Evolutionary conservation across 129 eudicot genomes (phyloP).

Genomic region (Flaveria brownii): DNA sequence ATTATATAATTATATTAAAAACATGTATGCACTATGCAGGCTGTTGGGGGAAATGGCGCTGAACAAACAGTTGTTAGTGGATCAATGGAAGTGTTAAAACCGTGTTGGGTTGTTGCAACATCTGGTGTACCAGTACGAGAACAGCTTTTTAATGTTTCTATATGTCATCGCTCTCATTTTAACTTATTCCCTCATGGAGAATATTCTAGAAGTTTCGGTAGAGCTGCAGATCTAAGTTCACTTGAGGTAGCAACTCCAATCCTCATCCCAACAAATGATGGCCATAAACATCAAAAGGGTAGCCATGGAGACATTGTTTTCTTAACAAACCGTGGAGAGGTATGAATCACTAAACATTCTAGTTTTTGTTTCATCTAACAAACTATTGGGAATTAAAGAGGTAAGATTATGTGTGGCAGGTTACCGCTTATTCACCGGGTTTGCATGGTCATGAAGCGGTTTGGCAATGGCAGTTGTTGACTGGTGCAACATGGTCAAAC

Average conservation of each 20-base stretch:
- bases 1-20: background rate
- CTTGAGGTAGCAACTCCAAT: slow-evolving; percentile 95
- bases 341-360: slow-evolving; percentile 22
- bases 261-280: slow-evolving; percentile 77
- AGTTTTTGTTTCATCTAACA: background rate
- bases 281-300: slow-evolving; percentile 81
- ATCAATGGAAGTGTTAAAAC: slow-evolving; percentile 92
- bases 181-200: slow-evolving; percentile 89
- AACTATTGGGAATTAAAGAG: slow-evolving; percentile 22
- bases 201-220: slow-evolving; percentile 75
- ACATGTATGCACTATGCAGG: slow-evolving; percentile 55
- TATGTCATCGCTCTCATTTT: slow-evolving; percentile 79
- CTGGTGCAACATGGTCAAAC: slow-evolving; percentile 99
- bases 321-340: slow-evolving; percentile 95
- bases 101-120: slow-evolving; percentile 99
- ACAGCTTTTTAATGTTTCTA: slow-evolving; percentile 94
- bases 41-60: slow-evolving; percentile 93
- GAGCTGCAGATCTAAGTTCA: slow-evolving; percentile 63
- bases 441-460: slow-evolving; percentile 82
- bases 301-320: slow-evolving; percentile 97
- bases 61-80: slow-evolving; percentile 96
- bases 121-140: slow-evolving; percentile 98
- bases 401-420: slow-evolving; percentile 47
- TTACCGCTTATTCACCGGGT: slow-evolving; percentile 89
- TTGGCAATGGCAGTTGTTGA: slow-evolving; percentile 95